Evolutionary conservation across 2,329 filamentous ascomycete genomes (phyloP).

Genomic region (Aureobasidium sp.): DNA sequence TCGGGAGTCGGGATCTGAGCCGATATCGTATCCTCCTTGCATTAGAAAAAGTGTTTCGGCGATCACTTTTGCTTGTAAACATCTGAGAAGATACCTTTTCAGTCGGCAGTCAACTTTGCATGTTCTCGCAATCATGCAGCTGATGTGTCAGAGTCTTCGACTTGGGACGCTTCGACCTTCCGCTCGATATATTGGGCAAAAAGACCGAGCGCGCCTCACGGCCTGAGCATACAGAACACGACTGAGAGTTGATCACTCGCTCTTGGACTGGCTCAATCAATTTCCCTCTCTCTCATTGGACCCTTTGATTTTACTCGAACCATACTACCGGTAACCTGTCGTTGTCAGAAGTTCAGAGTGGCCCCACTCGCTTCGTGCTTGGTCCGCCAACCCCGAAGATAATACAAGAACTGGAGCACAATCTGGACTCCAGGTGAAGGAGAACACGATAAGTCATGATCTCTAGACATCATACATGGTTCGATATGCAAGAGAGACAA

Average conservation of each 20-base stretch:
- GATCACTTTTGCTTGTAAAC: background rate
- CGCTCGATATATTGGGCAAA: background rate
- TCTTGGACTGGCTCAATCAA: background rate
- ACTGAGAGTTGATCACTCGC: background rate
- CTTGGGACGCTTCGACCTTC: background rate
- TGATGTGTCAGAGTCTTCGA: background rate
- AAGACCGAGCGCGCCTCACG: background rate
- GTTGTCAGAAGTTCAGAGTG: background rate
- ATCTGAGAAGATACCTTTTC: background rate
- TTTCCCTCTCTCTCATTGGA: background rate
- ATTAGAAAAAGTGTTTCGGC: background rate
- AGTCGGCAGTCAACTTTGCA: background rate
- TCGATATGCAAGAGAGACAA: background rate
- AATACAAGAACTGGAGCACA: background rate
- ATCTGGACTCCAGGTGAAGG: background rate
- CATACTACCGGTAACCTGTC: background rate
- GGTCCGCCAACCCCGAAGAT: background rate
- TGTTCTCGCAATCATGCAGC: background rate
- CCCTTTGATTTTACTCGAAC: background rate
- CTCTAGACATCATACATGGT: background rate
- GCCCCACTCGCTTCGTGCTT: background rate
- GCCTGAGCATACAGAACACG: background rate
- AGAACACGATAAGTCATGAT: background rate
- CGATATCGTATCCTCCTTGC: background rate
- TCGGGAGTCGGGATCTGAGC: background rate